Evolutionary conservation across 352 stramenopile species (phyloP), one percentile per base, ranked within the genome.

Genomic region (Phytophthora tubulina): DNA sequence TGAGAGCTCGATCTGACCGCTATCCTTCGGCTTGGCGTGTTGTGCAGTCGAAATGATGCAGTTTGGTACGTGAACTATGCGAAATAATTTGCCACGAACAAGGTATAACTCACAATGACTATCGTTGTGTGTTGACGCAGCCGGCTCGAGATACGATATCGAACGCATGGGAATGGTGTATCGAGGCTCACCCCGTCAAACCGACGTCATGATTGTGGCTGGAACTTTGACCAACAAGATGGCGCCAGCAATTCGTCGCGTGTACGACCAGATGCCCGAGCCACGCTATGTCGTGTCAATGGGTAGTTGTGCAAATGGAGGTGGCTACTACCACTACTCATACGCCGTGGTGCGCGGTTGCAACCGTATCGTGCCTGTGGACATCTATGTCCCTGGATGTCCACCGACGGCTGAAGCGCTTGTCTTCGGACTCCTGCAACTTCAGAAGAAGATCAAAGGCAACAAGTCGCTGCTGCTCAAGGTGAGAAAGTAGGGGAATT

Each of bases 31-130:
- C 48, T 82, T 99, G 15, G 97, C 98, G 41, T 99, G 98, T 76
- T 99, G 97, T 72, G 97, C 97, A 38, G 96, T 99, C 30, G 98
- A 99, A 86, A 99, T 99, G 97, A 99, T 99, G 88, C 85, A 97
- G n/a, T 72, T 73, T 8, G 92, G 90, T 57, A 90, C 35, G 41
- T 21, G 6, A 35, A 36, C 21, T 2, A 52, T 15, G 2, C 8
- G 3, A 52, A 52, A 36, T 6, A 11, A 3, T n/a, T 36, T 27
- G 8, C 14, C 3, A 46, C 11, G 1, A 14, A 31, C 4, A 35
- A 9, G 27, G 5, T 52, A 0, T 31, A 45, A 46, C 41, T 46
- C 21, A 21, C 21, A 21, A 21, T 21, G 21, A 21, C 21, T 21
- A 21, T 21, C 21, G 21, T 21, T 8, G 6, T 46, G 14, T 46